Base-by-base conservation (phyloP, 2,329 filamentous ascomycete genomes). In the Atkinsonella hypoxylon region DNA sequence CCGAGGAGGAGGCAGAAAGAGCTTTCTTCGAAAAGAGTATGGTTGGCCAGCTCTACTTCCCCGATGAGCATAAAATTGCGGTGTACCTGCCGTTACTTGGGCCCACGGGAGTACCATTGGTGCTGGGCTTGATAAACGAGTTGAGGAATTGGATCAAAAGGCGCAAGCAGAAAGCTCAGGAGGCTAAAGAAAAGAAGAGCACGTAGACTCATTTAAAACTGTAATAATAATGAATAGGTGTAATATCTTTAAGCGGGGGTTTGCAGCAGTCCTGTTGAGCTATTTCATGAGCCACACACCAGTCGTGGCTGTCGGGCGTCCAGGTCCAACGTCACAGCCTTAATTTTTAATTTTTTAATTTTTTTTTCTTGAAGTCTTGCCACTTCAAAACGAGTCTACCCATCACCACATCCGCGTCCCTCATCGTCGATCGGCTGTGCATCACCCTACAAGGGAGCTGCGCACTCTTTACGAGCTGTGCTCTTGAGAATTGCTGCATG, bases 1-100 rank as follows among this genome's bases (percentile, higher is more conserved):
- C 93, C 6, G 90, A 96, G 67, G 78, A 81, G 2, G 89, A 94
- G 63, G 91, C 89, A 0, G 93, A 98, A 65, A 82, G 85, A 54
- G 91, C 91, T 0, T 98, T 98, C 68, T 98, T 98, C 59, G 93
- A 98, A 68, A 95, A 95, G 69, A 95, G 87, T 62, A 98, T 98
- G 93, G 93, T 98, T 12, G 93, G 90, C 0, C 93, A 97, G 70
- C 83, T 97, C 2, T 98, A 97, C 67, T 98, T 98, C 66, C 93
- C 93, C 0, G 93, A 98, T 62, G 93, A 98, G 70, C 93, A 98
- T 67, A 98, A 97, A 68, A 81, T 98, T 22, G 93, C 93, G 0
- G 93, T 98, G 1, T 98, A 98, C 64, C 69, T 98, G 59, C 93
- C 93, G 1, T 70, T 98, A 11, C 70, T 98, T 40, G 93, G 93